A percentile compares a stretch with the other conserved stretches of the same genome.
Evolutionary conservation across 2,329 filamentous ascomycete genomes (phyloP).

Genomic region (Paramyrothecium sp.): DNA sequence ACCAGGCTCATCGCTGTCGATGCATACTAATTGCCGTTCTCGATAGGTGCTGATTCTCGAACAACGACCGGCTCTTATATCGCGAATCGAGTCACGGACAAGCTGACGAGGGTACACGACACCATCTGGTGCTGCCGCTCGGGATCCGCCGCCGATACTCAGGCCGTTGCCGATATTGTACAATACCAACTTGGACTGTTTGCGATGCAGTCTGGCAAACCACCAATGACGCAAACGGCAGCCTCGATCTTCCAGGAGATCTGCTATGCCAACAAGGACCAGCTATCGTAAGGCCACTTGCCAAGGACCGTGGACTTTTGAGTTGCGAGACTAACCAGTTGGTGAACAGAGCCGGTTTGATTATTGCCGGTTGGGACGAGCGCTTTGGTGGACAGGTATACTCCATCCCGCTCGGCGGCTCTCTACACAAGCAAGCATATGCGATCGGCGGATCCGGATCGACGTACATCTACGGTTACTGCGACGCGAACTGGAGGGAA

Average conservation of each 20-base stretch:
- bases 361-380: constrained; percentile 97
- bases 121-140: constrained; percentile 99
- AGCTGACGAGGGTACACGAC: constrained; percentile 96
- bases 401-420: constrained; percentile 93
- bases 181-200: constrained; percentile 95
- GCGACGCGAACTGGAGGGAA: constrained; percentile 93
- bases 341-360: constrained; percentile 76
- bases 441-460: constrained; percentile 95
- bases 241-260: constrained; percentile 97
- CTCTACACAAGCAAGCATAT: constrained; percentile 95
- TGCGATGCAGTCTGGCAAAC: constrained; percentile 83
- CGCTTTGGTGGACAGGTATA: constrained; percentile 96
- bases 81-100: constrained; percentile 98
- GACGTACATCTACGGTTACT: constrained; percentile 99
- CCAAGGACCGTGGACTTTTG: background rate
- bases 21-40: background rate
- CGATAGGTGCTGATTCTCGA: constrained; percentile 82
- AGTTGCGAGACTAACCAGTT: constrained; percentile 11
- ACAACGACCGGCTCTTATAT: constrained; percentile 98
- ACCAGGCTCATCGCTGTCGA: too few relatives aligned
- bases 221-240: constrained; percentile 91
- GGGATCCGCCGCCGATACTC: constrained; percentile 94
- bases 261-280: constrained; percentile 97
- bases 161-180: constrained; percentile 96
- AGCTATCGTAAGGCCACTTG: constrained; percentile 65